Percentiles rank a stretch among this genome's conserved stretches.
Evolutionary conservation across 495 filamentous ascomycete species (phyloP).

Genomic region (Annulohypoxylon moriforme): DNA sequence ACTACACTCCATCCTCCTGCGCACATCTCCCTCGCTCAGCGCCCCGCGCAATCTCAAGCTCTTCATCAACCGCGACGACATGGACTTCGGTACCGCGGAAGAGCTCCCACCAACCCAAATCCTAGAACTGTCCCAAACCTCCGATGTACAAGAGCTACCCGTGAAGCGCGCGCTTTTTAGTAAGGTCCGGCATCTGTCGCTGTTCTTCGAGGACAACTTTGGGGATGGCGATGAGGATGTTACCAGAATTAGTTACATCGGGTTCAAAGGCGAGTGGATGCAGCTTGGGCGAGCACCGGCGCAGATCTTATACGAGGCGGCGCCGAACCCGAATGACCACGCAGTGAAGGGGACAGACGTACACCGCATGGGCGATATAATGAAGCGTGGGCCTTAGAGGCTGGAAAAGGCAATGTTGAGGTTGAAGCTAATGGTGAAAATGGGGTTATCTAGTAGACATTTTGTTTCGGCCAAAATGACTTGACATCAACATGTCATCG

Average conservation of each 20-base stretch:
- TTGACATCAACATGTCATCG: not conserved
- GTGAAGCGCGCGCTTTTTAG: conserved; percentile 91
- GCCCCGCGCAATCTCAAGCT: conserved; percentile 88
- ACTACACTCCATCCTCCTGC: conserved; percentile 86
- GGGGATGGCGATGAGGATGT: conserved; percentile 76
- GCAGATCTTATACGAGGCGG: conserved; percentile 91
- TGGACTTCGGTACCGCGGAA: conserved; percentile 82
- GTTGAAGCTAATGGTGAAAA: not conserved
- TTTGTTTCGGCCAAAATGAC: not conserved
- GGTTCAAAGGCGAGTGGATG: conserved; percentile 94
- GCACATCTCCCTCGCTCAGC: conserved; percentile 73
- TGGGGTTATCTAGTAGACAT: not conserved
- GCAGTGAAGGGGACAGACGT: conserved; percentile 59
- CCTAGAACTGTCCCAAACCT: conserved; percentile 80
- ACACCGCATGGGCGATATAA: conserved; percentile 60
- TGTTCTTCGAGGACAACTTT: conserved; percentile 87
- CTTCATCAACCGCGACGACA: conserved; percentile 83
- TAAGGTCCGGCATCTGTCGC: conserved; percentile 74
- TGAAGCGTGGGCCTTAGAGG: conserved; percentile 52
- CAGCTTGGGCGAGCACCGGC: conserved; percentile 82
- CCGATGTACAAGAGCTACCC: conserved; percentile 84
- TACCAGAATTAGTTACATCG: conserved; percentile 82
- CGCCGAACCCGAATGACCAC: conserved; percentile 91
- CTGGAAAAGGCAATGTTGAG: not conserved
- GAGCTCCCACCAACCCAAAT: conserved; percentile 78